A percentile compares a stretch with the other conserved stretches of the same genome.
Conservation (phyloP, 495 filamentous ascomycete species). For the Neurospora cerealis region DNA sequence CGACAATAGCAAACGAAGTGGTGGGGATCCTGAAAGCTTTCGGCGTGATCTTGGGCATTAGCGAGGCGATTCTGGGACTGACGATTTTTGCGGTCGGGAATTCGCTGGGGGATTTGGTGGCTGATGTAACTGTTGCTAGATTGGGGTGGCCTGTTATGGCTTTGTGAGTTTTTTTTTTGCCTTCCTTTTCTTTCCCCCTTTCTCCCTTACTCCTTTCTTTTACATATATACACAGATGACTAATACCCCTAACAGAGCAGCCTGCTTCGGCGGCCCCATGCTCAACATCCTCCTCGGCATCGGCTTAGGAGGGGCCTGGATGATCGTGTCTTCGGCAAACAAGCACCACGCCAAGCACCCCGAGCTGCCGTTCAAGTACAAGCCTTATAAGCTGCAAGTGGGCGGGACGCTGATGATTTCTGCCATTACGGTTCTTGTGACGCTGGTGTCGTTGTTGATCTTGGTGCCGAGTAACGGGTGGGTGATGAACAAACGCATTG, state of each 20-base stretch:
- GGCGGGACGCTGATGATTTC: conserved; percentile 75
- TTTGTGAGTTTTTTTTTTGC: conserved; percentile 42
- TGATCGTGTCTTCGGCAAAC: conserved; percentile 55
- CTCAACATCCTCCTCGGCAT: conserved; percentile 95
- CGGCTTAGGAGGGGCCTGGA: conserved; percentile 77
- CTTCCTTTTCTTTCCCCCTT: neutral
- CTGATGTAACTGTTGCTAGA: conserved; percentile 86
- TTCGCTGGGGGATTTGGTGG: conserved; percentile 86
- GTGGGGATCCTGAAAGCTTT: conserved; percentile 91
- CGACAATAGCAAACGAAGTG: conserved; percentile 90
- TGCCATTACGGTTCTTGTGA: conserved; percentile 69
- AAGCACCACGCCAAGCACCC: conserved; percentile 49
- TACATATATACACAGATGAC: too few relatives aligned
- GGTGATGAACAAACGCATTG: conserved; percentile 79
- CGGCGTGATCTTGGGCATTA: conserved; percentile 86
- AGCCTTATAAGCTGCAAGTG: conserved; percentile 72
- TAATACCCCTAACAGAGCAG: conserved; percentile 35
- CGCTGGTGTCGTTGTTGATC: conserved; percentile 67
- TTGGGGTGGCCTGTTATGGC: conserved; percentile 98
- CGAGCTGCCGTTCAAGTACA: conserved; percentile 36
- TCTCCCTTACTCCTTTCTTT: neutral
- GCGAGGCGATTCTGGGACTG: conserved; percentile 88
- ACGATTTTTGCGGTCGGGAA: conserved; percentile 97
- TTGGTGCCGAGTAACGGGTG: conserved; percentile 79
- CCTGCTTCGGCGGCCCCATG: conserved; percentile 96